phyloP scores from a whole-genome alignment of 129 eudicot species.

The Escallonia rubra region DNA sequence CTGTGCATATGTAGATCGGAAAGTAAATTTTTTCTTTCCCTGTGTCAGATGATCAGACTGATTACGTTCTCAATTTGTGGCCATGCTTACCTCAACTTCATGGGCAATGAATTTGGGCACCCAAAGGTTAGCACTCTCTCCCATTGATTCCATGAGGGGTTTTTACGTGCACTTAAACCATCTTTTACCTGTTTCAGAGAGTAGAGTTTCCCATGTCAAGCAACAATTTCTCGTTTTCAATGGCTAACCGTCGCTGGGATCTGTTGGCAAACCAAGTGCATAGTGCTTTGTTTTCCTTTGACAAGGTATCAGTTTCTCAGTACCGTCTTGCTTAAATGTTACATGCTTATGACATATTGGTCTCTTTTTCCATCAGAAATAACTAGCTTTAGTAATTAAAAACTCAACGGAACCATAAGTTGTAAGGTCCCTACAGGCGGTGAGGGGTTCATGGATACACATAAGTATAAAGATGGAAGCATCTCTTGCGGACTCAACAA shows the following conservation, averaged over 20 bases:
- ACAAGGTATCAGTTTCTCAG: constrained; percentile 47
- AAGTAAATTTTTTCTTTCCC: background rate
- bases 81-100: constrained; percentile 83
- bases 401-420: too few relatives aligned
- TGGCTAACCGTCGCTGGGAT: constrained; percentile 92
- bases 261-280: constrained; percentile 52
- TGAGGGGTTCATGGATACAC: too few relatives aligned
- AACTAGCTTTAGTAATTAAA: too few relatives aligned
- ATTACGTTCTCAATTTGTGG: constrained; percentile 85
- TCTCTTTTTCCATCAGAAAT: too few relatives aligned
- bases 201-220: constrained; percentile 88
- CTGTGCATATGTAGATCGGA: background rate
- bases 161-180: background rate
- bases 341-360: too few relatives aligned
- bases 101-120: constrained; percentile 99
- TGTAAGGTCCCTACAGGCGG: too few relatives aligned
- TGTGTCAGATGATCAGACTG: constrained; percentile 70
- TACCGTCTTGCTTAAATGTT: too few relatives aligned
- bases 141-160: background rate
- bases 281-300: constrained; percentile 59
- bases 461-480: too few relatives aligned
- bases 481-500: too few relatives aligned
- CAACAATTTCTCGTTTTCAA: constrained; percentile 68
- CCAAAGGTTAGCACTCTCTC: constrained; percentile 53
- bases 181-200: constrained; percentile 42